A percentile compares a stretch with the other conserved stretches of the same genome.
phyloP scores from a whole-genome alignment of 208 protist species.

The Trichomonas tenax region DNA sequence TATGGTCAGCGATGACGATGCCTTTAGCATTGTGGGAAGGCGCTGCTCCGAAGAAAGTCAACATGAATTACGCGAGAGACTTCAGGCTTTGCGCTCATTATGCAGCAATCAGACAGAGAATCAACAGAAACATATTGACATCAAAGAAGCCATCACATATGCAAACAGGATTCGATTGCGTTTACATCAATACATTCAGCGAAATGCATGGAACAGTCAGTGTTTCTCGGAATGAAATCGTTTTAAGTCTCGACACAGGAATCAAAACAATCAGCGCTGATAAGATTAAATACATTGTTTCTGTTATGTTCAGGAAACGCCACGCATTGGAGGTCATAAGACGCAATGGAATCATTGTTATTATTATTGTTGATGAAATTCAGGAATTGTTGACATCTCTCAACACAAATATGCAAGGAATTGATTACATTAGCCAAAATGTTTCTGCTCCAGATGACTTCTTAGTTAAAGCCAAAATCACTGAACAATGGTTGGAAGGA shows the following conservation, averaged over 20 bases:
- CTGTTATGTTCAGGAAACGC: not conserved
- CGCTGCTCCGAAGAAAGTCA: not conserved
- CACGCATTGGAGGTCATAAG: not conserved
- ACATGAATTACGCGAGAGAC: not conserved
- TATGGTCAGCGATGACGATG: not conserved
- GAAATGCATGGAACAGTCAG: not conserved
- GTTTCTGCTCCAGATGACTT: not conserved
- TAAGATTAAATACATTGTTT: not conserved
- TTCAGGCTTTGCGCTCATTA: not conserved
- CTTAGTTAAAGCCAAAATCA: not conserved
- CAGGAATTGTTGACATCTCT: not conserved
- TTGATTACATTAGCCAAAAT: not conserved
- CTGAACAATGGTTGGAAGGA: not conserved
- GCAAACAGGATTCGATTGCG: not conserved
- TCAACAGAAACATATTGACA: not conserved
- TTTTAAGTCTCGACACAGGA: not conserved
- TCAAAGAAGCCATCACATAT: not conserved
- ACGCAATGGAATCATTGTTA: not conserved
- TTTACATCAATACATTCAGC: not conserved
- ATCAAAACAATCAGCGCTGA: not conserved
- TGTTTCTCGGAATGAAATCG: not conserved
- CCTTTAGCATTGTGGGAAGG: not conserved
- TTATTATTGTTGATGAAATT: not conserved
- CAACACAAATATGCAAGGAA: not conserved
- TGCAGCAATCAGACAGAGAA: not conserved